A percentile compares a stretch with the other conserved stretches of the same genome.
Conservation (phyloP, 331 rosid species). For the Saraca asoca region DNA sequence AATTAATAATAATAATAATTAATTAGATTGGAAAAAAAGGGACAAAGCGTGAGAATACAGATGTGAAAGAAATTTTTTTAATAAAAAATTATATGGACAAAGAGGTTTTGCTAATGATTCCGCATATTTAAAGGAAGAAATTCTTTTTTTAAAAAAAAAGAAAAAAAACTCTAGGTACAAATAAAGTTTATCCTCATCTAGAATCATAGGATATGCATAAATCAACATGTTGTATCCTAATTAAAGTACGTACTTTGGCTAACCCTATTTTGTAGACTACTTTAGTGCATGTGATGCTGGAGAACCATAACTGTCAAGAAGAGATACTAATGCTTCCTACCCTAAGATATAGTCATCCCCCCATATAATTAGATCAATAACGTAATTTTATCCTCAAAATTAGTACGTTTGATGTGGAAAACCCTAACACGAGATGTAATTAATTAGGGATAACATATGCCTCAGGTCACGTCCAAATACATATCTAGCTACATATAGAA, state of each 20-base stretch:
- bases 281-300: conserved; percentile 31
- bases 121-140: neutral
- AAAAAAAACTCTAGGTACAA: neutral
- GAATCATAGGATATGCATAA: conserved; percentile 1
- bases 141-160: neutral
- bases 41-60: too few species aligned
- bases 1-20: too few species aligned
- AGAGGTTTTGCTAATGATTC: too few species aligned
- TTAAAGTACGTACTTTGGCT: conserved; percentile 22
- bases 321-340: neutral
- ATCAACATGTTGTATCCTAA: conserved; percentile 3
- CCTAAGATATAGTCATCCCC: neutral
- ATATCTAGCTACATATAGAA: neutral
- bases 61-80: too few species aligned
- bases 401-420: too few species aligned
- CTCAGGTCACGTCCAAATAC: neutral
- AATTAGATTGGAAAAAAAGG: too few species aligned
- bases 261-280: conserved; percentile 16
- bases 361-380: too few species aligned
- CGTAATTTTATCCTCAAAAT: too few species aligned
- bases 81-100: too few species aligned
- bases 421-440: too few species aligned
- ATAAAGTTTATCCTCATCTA: conserved; percentile 11
- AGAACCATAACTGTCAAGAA: conserved; percentile 14
- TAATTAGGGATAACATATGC: neutral